phyloP scores from a whole-genome alignment of 805 yeast species.

The Vanderwaltozyma tropicalis region DNA sequence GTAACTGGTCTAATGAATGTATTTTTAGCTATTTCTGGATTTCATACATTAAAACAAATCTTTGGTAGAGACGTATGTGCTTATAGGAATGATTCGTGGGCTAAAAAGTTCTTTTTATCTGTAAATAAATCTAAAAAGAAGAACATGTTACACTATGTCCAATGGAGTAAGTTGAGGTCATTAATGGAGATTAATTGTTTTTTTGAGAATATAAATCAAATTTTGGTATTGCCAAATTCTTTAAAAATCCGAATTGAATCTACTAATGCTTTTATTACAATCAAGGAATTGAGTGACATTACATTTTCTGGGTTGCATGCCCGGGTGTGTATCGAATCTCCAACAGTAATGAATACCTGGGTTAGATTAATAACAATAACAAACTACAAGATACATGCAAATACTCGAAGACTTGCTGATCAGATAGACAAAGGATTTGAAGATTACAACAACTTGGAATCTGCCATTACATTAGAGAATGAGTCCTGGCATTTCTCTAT shows the following conservation, averaged over 20 bases:
- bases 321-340: constrained; percentile 44
- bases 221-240: constrained; percentile 36
- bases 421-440: constrained; percentile 11
- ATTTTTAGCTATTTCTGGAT: constrained; percentile 37
- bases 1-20: constrained; percentile 34
- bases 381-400: constrained; percentile 21
- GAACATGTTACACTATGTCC: constrained; percentile 6
- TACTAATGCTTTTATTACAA: constrained; percentile 18
- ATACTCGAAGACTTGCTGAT: constrained; percentile 24
- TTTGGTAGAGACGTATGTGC: constrained; percentile 25
- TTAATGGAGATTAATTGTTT: constrained; percentile 16
- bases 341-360: constrained; percentile 39
- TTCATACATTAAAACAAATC: constrained; percentile 36
- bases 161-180: constrained; percentile 15
- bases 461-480: constrained; percentile 33
- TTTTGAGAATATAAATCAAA: constrained; percentile 16
- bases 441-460: constrained; percentile 9
- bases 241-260: constrained; percentile 41
- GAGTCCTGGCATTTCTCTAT: constrained; percentile 41
- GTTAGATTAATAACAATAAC: constrained; percentile 36
- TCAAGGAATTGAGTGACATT: constrained; percentile 16
- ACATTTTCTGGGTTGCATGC: constrained; percentile 25
- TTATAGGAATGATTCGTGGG: constrained; percentile 18
- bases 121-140: constrained; percentile 12
- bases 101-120: constrained; percentile 19